These are phyloP conservation scores for Elsinoe fawcettii DNA, from an alignment of 2,329 filamentous ascomycete genomes.

Conservation along the genomic window DNA sequence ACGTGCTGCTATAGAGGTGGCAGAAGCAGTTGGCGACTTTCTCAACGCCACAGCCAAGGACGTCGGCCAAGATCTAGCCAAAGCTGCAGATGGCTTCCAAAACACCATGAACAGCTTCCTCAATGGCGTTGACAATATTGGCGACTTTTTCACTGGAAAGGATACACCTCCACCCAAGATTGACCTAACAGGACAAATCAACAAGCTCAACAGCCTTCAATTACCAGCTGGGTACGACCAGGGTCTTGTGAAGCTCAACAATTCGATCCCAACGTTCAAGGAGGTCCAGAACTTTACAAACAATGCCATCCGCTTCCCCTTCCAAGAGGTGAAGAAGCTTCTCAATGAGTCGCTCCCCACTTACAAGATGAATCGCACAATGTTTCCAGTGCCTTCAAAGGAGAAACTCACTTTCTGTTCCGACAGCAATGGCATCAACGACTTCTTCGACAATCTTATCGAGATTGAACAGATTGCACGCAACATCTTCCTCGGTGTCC, in stretches of 20 bases:
- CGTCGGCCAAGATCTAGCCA: slow-evolving; percentile 51
- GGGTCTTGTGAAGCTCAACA: slow-evolving; percentile 64
- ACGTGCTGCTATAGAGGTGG: slow-evolving; percentile 57
- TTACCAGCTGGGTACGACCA: slow-evolving; percentile 61
- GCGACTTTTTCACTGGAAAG: slow-evolving; percentile 35
- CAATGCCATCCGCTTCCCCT: slow-evolving; percentile 66
- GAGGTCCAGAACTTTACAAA: slow-evolving; percentile 77
- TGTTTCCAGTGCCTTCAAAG: slow-evolving; percentile 79
- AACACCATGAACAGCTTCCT: slow-evolving; percentile 51
- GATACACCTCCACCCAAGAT: slow-evolving; percentile 44
- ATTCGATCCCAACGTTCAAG: slow-evolving; percentile 72
- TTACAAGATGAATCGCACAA: slow-evolving; percentile 68
- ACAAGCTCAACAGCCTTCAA: slow-evolving; percentile 60
- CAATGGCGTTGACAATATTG: slow-evolving; percentile 39
- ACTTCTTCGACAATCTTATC: slow-evolving; percentile 72
- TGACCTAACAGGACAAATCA: slow-evolving; percentile 58
- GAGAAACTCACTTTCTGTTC: slow-evolving; percentile 81
- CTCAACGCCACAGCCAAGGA: slow-evolving; percentile 52
- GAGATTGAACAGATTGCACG: slow-evolving; percentile 59
- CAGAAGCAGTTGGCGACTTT: slow-evolving; percentile 52
- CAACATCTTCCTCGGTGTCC: slow-evolving; percentile 67
- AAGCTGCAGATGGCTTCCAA: slow-evolving; percentile 34
- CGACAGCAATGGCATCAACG: slow-evolving; percentile 68
- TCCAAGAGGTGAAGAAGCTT: slow-evolving; percentile 66
- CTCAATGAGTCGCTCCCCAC: slow-evolving; percentile 63